Evolutionary conservation across 2,329 filamentous ascomycete species (phyloP).

Genomic region (Colletotrichum spinosum): DNA sequence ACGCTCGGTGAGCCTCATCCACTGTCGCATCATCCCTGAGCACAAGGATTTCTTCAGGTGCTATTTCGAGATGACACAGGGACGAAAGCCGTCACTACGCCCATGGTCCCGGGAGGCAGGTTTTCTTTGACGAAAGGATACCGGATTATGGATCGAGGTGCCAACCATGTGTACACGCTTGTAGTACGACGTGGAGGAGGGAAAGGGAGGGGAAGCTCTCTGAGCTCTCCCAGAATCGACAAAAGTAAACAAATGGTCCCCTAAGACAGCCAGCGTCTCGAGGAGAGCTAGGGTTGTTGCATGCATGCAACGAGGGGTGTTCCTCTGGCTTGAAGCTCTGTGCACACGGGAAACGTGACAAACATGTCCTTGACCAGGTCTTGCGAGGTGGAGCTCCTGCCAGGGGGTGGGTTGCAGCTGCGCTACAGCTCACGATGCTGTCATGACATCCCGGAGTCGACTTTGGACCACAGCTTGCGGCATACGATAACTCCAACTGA

Average conservation of each 20-base stretch:
- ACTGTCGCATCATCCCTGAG: constrained; percentile 12
- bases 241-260: constrained; percentile 36
- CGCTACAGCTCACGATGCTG: constrained; percentile 16
- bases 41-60: constrained; percentile 24
- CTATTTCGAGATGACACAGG: constrained; percentile 25
- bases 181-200: too few species aligned
- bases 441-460: constrained; percentile 26
- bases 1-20: constrained; percentile 6
- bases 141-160: constrained; percentile 24
- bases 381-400: constrained; percentile 15
- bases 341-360: constrained; percentile 30
- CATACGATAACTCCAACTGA: too few species aligned
- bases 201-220: constrained; percentile 7
- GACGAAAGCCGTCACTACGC: constrained; percentile 2
- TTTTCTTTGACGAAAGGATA: constrained; percentile 3
- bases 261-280: constrained; percentile 30
- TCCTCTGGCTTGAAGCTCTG: constrained; percentile 25
- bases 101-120: constrained; percentile 1
- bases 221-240: constrained; percentile 23
- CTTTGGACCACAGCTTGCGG: neutral
- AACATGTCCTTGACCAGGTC: constrained; percentile 29
- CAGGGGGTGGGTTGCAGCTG: constrained; percentile 2
- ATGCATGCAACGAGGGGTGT: constrained; percentile 22
- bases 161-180: neutral
- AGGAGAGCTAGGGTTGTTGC: constrained; percentile 32